Conservation (phyloP, 2,329 filamentous ascomycete species). For the Monilinia fructicola region DNA sequence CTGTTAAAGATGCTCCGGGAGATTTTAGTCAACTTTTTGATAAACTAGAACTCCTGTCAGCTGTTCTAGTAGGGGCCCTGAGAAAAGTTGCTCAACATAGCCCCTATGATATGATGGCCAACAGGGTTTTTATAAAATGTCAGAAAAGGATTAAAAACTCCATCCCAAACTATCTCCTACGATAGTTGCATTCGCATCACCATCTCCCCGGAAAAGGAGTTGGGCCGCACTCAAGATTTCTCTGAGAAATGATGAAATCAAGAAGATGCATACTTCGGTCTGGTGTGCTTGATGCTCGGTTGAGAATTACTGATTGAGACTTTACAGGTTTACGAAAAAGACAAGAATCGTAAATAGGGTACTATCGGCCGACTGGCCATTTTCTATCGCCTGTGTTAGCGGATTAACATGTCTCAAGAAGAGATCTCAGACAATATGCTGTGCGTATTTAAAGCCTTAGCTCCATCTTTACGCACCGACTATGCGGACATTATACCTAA, state of each 20-base stretch:
- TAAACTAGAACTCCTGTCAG: slow-evolving; percentile 15
- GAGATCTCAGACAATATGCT: background rate
- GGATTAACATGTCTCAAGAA: background rate
- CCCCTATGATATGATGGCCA: background rate
- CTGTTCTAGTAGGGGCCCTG: background rate
- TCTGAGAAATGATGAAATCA: slow-evolving; percentile 4
- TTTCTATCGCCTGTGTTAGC: background rate
- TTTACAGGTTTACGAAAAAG: background rate
- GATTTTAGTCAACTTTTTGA: background rate
- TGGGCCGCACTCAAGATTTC: background rate
- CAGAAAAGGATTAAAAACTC: slow-evolving; percentile 7
- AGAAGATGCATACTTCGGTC: background rate
- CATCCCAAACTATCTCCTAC: slow-evolving; percentile 1
- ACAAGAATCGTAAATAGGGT: background rate
- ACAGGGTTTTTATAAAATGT: background rate
- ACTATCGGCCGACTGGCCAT: background rate
- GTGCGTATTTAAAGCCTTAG: background rate
- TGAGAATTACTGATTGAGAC: slow-evolving; percentile 3
- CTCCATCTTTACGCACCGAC: background rate
- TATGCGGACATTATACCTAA: background rate
- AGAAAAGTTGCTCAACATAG: background rate
- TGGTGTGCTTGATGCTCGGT: background rate
- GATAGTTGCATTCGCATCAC: background rate
- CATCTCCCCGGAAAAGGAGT: background rate
- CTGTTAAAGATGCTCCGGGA: slow-evolving; percentile 9